phyloP scores from a whole-genome alignment of 805 yeast genomes.

The Candida chauliodis region DNA sequence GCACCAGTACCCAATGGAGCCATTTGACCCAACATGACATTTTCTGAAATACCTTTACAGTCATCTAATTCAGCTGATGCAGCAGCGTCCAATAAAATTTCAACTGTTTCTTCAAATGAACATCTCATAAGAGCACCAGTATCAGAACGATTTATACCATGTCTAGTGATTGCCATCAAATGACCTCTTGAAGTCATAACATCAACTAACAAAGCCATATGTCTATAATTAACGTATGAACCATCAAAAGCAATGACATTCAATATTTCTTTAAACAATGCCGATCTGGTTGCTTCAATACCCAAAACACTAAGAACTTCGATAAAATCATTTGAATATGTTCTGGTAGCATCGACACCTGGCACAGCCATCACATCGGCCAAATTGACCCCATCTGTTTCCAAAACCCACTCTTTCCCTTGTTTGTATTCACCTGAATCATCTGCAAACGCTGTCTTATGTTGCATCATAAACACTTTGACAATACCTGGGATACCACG shows the following conservation, averaged over 20 bases:
- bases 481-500: constrained; percentile 95
- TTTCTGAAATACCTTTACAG: constrained; percentile 97
- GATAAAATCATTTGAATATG: constrained; percentile 94
- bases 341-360: constrained; percentile 88
- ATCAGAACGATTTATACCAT: constrained; percentile 97
- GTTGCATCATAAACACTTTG: constrained; percentile 88
- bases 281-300: constrained; percentile 96
- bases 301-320: constrained; percentile 94
- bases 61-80: constrained; percentile 97
- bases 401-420: constrained; percentile 96
- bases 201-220: constrained; percentile 95
- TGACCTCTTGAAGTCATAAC: constrained; percentile 99
- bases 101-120: constrained; percentile 98
- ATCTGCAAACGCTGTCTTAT: constrained; percentile 68
- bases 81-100: constrained; percentile 95
- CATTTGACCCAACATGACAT: constrained; percentile 95
- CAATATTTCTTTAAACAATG: constrained; percentile 88
- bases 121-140: constrained; percentile 99
- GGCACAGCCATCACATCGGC: constrained; percentile 93
- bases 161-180: constrained; percentile 98
- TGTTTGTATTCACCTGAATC: constrained; percentile 83
- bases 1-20: constrained; percentile 99
- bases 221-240: constrained; percentile 98
- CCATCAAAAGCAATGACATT: constrained; percentile 99
- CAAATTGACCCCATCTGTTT: constrained; percentile 96